Conservation (phyloP, 2,329 filamentous ascomycete genomes). For the Ophiostoma quercus region DNA sequence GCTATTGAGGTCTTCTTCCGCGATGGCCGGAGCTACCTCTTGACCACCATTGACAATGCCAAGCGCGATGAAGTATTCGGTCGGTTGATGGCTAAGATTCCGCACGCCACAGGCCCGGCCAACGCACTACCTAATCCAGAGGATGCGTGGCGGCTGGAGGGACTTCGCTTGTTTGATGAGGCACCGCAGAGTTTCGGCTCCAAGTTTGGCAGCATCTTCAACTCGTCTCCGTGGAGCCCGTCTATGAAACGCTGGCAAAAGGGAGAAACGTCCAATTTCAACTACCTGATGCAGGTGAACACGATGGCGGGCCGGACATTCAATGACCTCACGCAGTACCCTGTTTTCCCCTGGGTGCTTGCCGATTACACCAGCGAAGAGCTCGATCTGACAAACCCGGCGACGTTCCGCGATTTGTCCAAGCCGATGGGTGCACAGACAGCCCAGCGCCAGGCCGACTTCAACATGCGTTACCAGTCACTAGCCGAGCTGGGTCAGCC, state of each 20-base stretch:
- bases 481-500: conserved; percentile 89
- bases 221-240: conserved; percentile 72
- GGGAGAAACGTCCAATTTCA: conserved; percentile 96
- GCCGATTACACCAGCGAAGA: conserved; percentile 95
- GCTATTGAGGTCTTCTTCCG: conserved; percentile 97
- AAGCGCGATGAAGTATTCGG: conserved; percentile 75
- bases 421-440: conserved; percentile 97
- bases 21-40: conserved; percentile 87
- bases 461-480: conserved; percentile 76
- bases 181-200: conserved; percentile 64
- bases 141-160: conserved; percentile 87
- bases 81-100: conserved; percentile 71
- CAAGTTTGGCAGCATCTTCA: conserved; percentile 89
- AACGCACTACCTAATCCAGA: conserved; percentile 70
- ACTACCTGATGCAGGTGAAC: conserved; percentile 97
- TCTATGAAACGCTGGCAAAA: conserved; percentile 85
- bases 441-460: conserved; percentile 66
- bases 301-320: conserved; percentile 96
- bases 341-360: conserved; percentile 94
- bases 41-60: conserved; percentile 72
- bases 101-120: conserved; percentile 66
- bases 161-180: conserved; percentile 63
- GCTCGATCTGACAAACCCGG: conserved; percentile 76
- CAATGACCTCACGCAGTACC: conserved; percentile 96
- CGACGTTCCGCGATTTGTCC: conserved; percentile 81